These are phyloP conservation scores for Stemphylium lycopersici DNA, from an alignment of 2,329 filamentous ascomycete genomes.

Conservation along the genomic window DNA sequence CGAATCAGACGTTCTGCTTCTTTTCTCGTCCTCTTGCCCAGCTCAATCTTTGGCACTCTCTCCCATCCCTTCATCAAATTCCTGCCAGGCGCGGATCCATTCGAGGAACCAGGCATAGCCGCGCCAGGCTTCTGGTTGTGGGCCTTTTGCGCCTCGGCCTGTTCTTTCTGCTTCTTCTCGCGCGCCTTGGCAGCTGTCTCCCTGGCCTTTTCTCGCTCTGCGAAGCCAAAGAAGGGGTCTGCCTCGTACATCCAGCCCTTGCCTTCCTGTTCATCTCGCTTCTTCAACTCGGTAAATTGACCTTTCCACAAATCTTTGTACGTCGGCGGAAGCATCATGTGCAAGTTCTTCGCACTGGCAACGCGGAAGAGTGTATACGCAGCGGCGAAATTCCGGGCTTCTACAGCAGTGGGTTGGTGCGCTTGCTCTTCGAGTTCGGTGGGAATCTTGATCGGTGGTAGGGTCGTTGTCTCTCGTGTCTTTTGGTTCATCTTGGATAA, in stretches of 20 bases:
- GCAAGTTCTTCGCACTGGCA: constrained; percentile 93
- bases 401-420: constrained; percentile 77
- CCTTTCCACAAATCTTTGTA: constrained; percentile 91
- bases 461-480: constrained; percentile 74
- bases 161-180: constrained; percentile 64
- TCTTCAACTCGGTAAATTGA: constrained; percentile 82
- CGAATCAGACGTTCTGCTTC: constrained; percentile 82
- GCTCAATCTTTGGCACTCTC: constrained; percentile 86
- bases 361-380: constrained; percentile 91
- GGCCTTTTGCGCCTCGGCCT: constrained; percentile 67
- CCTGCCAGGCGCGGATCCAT: constrained; percentile 42
- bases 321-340: constrained; percentile 89
- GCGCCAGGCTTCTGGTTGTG: constrained; percentile 54
- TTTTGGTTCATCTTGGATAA: constrained; percentile 77
- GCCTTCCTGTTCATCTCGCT: constrained; percentile 76
- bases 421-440: constrained; percentile 77
- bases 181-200: constrained; percentile 79
- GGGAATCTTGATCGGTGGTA: constrained; percentile 85
- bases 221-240: constrained; percentile 84
- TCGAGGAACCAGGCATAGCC: constrained; percentile 31
- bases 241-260: constrained; percentile 92
- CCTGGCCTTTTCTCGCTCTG: constrained; percentile 80
- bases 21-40: constrained; percentile 80
- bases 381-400: constrained; percentile 91
- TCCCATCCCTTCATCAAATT: constrained; percentile 76